phyloP scores from a whole-genome alignment of 2,329 filamentous ascomycete genomes.

The Colletotrichum abscissum region DNA sequence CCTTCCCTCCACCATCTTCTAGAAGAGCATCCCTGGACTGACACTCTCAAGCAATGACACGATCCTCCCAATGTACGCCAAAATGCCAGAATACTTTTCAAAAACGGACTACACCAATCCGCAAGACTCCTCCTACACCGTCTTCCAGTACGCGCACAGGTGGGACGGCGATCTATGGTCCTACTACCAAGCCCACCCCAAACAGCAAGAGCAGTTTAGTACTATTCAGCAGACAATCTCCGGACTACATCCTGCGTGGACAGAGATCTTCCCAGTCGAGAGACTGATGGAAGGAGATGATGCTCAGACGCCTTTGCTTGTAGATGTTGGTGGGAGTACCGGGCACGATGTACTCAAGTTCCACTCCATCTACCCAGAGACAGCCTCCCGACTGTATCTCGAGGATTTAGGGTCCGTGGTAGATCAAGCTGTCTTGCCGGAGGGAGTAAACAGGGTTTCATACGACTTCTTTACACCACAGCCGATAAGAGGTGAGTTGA shows the following conservation, averaged over 20 bases:
- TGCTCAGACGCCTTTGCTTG: not conserved
- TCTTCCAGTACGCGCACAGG: conserved; percentile 6
- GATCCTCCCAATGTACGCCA: conserved; percentile 4
- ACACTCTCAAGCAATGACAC: not conserved
- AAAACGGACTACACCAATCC: conserved; percentile 5
- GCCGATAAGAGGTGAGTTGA: conserved; percentile 37
- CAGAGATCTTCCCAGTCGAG: not conserved
- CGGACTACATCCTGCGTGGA: not conserved
- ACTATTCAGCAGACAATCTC: conserved; percentile 13
- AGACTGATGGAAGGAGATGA: not conserved
- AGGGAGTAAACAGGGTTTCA: conserved; percentile 10
- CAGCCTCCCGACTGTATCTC: not conserved
- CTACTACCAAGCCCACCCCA: conserved; percentile 4
- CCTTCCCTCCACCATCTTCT: too few species aligned
- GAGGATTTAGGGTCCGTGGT: not conserved
- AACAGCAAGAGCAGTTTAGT: conserved; percentile 14
- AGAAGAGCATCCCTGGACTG: too few species aligned
- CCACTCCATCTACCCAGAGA: not conserved
- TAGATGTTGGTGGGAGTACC: conserved; percentile 7
- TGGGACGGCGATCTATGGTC: conserved; percentile 14
- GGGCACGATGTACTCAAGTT: conserved; percentile 2
- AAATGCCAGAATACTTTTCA: not conserved
- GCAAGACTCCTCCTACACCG: not conserved
- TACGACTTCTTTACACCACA: conserved; percentile 54
- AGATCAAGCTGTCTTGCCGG: not conserved